Evolutionary conservation across 2,329 filamentous ascomycete species (phyloP).

Genomic region (Fusarium acutatum): DNA sequence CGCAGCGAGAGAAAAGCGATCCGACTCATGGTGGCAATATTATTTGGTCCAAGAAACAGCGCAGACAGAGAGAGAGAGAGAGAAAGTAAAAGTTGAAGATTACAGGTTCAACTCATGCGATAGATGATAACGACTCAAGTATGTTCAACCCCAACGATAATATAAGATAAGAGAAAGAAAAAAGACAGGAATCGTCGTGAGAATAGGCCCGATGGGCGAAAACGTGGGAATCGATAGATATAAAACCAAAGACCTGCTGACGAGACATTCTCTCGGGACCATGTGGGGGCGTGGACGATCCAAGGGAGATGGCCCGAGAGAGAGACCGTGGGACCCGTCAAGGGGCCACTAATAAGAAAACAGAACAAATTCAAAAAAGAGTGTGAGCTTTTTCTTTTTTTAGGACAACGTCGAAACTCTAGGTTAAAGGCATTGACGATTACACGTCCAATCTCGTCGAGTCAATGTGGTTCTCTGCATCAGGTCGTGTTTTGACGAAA

Average conservation of each 20-base stretch:
- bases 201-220: constrained; percentile 17
- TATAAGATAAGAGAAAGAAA: constrained; percentile 2
- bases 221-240: constrained; percentile 40
- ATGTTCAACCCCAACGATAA: neutral
- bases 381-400: constrained; percentile 29
- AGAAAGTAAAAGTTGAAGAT: neutral
- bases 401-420: constrained; percentile 25
- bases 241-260: constrained; percentile 35
- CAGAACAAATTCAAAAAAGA: neutral
- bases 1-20: constrained; percentile 30
- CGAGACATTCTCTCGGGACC: constrained; percentile 32
- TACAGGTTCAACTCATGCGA: neutral
- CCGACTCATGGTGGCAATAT: constrained; percentile 28
- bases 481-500: constrained; percentile 33
- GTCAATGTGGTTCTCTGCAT: constrained; percentile 12
- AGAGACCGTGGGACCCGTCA: constrained; percentile 36
- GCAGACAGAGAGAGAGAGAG: neutral
- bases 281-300: constrained; percentile 39
- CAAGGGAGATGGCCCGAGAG: constrained; percentile 36
- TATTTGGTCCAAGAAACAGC: neutral
- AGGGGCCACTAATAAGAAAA: constrained; percentile 22
- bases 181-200: constrained; percentile 10
- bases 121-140: neutral
- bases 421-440: constrained; percentile 30
- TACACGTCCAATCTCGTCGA: neutral